phyloP scores from a whole-genome alignment of 2,329 filamentous ascomycete species.

The Cladosporium halotolerans region DNA sequence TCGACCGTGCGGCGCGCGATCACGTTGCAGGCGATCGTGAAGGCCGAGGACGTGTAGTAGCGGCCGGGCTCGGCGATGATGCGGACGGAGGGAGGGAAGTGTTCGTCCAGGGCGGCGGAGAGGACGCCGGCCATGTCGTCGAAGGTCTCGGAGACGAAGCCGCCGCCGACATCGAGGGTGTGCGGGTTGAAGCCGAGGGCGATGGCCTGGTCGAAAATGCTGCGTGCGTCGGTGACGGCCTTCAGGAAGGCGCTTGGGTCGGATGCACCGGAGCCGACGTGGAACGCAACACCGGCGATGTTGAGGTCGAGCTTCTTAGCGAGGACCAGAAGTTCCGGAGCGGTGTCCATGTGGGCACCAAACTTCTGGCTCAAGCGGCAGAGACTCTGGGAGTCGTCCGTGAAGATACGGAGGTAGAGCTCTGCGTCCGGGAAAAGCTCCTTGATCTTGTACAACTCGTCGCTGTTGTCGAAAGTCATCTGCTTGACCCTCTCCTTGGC shows the following conservation, averaged over 20 bases:
- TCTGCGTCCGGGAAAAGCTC: constrained; percentile 83
- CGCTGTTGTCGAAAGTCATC: constrained; percentile 99
- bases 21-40: constrained; percentile 90
- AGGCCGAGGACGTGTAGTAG: constrained; percentile 90
- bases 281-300: constrained; percentile 93
- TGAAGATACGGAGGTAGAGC: constrained; percentile 89
- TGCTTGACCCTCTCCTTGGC: constrained; percentile 79
- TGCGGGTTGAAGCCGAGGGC: constrained; percentile 72
- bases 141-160: constrained; percentile 86
- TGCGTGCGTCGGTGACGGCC: constrained; percentile 81
- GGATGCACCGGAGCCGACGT: constrained; percentile 91
- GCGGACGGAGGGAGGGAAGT: constrained; percentile 76
- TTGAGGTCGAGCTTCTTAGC: constrained; percentile 80
- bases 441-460: constrained; percentile 97
- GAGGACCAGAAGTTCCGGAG: constrained; percentile 67
- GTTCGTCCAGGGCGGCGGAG: constrained; percentile 71
- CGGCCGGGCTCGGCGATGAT: constrained; percentile 95
- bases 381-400: constrained; percentile 88
- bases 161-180: constrained; percentile 88
- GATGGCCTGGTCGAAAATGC: constrained; percentile 79
- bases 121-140: constrained; percentile 82
- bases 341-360: constrained; percentile 79
- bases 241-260: constrained; percentile 88
- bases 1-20: constrained; percentile 88
- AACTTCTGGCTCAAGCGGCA: constrained; percentile 98